A percentile compares a stretch with the other conserved stretches of the same genome.
Evolutionary conservation across 2,329 filamentous ascomycete species (phyloP).

Genomic region (Botrytis aclada): DNA sequence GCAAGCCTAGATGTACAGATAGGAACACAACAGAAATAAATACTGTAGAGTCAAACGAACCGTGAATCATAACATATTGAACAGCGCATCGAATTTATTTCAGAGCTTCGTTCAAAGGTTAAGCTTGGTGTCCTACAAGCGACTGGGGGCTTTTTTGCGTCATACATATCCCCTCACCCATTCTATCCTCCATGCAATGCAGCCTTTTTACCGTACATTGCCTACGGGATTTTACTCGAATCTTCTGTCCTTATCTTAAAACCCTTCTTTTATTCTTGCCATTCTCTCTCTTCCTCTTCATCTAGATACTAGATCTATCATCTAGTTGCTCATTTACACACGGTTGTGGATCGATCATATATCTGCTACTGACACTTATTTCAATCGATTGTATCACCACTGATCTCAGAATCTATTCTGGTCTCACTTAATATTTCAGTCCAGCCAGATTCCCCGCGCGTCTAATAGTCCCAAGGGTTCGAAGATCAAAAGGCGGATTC

Average conservation of each 20-base stretch:
- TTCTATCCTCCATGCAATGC: conserved; percentile 12
- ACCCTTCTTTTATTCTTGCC: background rate
- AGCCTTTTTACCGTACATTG: background rate
- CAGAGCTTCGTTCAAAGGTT: background rate
- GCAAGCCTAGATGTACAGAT: conserved; percentile 12
- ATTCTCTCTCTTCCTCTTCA: background rate
- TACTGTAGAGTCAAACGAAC: conserved; percentile 1
- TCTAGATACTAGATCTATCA: conserved; percentile 7
- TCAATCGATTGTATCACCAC: conserved; percentile 9
- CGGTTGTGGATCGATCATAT: conserved; percentile 1
- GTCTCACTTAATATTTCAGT: background rate
- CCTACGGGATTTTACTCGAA: background rate
- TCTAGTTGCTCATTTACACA: conserved; percentile 13
- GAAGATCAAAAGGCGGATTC: conserved; percentile 8
- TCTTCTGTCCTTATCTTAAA: conserved; percentile 16
- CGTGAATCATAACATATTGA: conserved; percentile 5
- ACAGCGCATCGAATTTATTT: conserved; percentile 8
- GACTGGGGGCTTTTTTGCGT: background rate
- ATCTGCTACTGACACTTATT: background rate
- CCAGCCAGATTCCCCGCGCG: background rate
- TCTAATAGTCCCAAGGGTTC: background rate
- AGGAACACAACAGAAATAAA: conserved; percentile 6
- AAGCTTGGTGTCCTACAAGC: conserved; percentile 10
- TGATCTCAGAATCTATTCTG: background rate
- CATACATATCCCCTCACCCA: conserved; percentile 1